phyloP scores from a whole-genome alignment of 2,329 filamentous ascomycete genomes.

The Lasiodiplodia hormozganensis region DNA sequence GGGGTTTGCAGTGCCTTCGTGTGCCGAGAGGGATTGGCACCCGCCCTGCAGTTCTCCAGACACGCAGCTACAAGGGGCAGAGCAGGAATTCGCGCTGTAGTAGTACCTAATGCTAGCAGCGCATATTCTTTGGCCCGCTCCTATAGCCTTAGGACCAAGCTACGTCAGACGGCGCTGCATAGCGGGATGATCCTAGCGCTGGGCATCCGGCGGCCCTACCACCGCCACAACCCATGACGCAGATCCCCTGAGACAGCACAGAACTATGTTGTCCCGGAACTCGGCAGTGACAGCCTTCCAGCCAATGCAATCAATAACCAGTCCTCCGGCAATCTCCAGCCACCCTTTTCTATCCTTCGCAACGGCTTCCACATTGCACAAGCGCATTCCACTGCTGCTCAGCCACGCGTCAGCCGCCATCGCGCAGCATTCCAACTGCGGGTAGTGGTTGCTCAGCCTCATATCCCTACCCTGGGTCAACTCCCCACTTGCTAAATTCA shows the following conservation, averaged over 20 bases:
- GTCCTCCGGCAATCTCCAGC: not conserved
- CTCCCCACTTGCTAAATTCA: not conserved
- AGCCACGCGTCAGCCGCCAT: constrained; percentile 5
- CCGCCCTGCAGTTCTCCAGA: not conserved
- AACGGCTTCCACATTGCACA: not conserved
- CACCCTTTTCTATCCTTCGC: not conserved
- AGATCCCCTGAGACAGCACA: not conserved
- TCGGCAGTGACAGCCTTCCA: too few species aligned
- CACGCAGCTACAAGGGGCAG: not conserved
- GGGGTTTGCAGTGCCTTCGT: not conserved
- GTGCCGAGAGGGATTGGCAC: not conserved
- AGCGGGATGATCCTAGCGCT: constrained; percentile 9
- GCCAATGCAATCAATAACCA: not conserved
- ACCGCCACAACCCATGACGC: constrained; percentile 3
- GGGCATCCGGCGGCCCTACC: not conserved
- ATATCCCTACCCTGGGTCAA: not conserved
- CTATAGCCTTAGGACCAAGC: not conserved
- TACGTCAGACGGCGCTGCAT: constrained; percentile 3
- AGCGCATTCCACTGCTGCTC: constrained; percentile 1
- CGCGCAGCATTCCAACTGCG: not conserved
- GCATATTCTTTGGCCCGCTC: not conserved
- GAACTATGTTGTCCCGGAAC: too few species aligned
- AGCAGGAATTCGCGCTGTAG: not conserved
- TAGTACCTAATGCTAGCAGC: not conserved
- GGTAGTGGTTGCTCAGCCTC: not conserved